These are phyloP conservation scores for Postia placenta DNA, from an alignment of 768 basidiomycete species.

Conservation along the genomic window DNA sequence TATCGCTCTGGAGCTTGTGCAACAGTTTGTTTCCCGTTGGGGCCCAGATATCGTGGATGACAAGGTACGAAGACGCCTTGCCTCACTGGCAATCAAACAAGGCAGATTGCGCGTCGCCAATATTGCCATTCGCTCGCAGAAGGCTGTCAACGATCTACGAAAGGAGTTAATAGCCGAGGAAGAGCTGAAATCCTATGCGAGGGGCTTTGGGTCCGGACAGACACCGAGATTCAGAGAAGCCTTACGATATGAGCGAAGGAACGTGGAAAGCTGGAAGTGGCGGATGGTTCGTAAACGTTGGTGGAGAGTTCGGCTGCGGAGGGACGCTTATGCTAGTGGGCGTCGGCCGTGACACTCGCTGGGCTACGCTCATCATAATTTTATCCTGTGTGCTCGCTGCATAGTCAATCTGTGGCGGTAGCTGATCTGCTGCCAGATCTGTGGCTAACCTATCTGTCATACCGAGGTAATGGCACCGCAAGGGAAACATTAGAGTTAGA, in stretches of 20 bases:
- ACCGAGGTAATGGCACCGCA: too few relatives aligned
- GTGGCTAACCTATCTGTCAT: too few relatives aligned
- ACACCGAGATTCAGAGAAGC: conserved; percentile 4
- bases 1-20: conserved; percentile 40
- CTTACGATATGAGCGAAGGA: conserved; percentile 4
- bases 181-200: conserved; percentile 2
- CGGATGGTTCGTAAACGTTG: conserved; percentile 13
- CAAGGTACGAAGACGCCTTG: conserved; percentile 54
- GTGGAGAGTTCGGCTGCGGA: neutral
- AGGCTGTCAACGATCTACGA: conserved; percentile 7
- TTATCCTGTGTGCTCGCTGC: too few relatives aligned
- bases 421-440: too few relatives aligned
- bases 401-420: too few relatives aligned
- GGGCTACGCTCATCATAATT: too few relatives aligned
- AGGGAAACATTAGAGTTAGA: too few relatives aligned
- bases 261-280: conserved; percentile 13
- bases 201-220: neutral
- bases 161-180: conserved; percentile 5
- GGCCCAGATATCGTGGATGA: conserved; percentile 49
- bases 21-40: conserved; percentile 47
- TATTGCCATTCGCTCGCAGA: conserved; percentile 2
- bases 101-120: conserved; percentile 5
- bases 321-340: neutral
- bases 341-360: too few relatives aligned
- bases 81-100: conserved; percentile 57